Evolutionary conservation across 345 rosid genomes (phyloP).

Genomic region (Ailanthus altissimus): DNA sequence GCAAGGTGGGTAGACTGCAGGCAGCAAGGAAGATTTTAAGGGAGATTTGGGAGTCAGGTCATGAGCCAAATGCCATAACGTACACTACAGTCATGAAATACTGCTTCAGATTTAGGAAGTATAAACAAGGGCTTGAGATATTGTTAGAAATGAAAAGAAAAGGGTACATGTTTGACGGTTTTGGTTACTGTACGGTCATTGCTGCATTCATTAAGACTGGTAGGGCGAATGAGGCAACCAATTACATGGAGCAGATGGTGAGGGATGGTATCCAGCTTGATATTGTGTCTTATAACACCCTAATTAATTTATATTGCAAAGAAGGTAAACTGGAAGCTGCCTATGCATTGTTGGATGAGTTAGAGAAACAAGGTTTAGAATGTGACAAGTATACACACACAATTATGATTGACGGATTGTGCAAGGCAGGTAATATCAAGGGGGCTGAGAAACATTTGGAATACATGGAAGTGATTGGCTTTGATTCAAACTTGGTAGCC

Average conservation of each 20-base stretch:
- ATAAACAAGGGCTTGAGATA: slow-evolving; percentile 61
- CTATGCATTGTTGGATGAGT: slow-evolving; percentile 52
- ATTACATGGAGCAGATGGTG: slow-evolving; percentile 43
- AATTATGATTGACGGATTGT: slow-evolving; percentile 69
- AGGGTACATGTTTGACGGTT: slow-evolving; percentile 82
- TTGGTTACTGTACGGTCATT: slow-evolving; percentile 64
- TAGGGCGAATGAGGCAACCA: slow-evolving; percentile 47
- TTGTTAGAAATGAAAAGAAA: slow-evolving; percentile 54
- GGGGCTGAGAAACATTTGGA: slow-evolving; percentile 56
- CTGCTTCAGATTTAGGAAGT: slow-evolving; percentile 55
- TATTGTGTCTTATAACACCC: slow-evolving; percentile 69
- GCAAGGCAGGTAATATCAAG: slow-evolving; percentile 58
- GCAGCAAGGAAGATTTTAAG: slow-evolving; percentile 56
- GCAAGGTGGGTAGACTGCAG: slow-evolving; percentile 52
- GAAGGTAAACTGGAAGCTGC: slow-evolving; percentile 58
- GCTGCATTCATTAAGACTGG: slow-evolving; percentile 69
- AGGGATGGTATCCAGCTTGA: slow-evolving; percentile 62
- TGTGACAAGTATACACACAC: slow-evolving; percentile 79
- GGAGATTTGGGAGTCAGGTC: slow-evolving; percentile 57
- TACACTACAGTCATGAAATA: slow-evolving; percentile 70
- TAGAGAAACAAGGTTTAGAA: slow-evolving; percentile 56
- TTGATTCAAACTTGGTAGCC: slow-evolving; percentile 53
- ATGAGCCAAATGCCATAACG: slow-evolving; percentile 63
- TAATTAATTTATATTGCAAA: slow-evolving; percentile 63
- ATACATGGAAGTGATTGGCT: slow-evolving; percentile 51